Evolutionary conservation across 768 basidiomycete genomes (phyloP), one percentile per base, ranked within the genome.

Genomic region (Russula griseocarnosa): DNA sequence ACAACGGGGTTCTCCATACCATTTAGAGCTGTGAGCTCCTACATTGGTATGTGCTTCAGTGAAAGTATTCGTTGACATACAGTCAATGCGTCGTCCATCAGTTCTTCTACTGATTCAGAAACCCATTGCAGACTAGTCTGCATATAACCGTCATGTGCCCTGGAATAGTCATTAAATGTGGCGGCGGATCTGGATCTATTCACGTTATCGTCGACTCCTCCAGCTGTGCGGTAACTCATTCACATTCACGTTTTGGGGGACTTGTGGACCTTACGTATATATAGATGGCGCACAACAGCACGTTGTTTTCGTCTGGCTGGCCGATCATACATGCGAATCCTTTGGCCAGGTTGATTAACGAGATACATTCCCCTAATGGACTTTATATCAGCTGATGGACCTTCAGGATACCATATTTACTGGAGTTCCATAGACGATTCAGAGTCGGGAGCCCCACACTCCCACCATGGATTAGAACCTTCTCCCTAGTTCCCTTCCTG

Each of bases 231-330:
- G 11, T 14, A 38, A 13, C 6, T 42, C 18, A 18, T n/a, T 30
- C 51, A 52, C 28, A 20, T 52, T 52, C 30, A 52, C 51, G 51
- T 32, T 52, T 52, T 52, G 18, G 51, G 51, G 51, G 16, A 8
- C 28, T 32, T 30, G 32, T 20, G 1, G 32, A 30, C 51, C 10
- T 53, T 22, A 52, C 51, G 51, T 52, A 3, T 32, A 44, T 20
- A 44, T n/a, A 44, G 8, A n/a, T n/a, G n/a, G 20, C n/a, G 9
- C 42, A 20, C 47, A 22, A 30, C 3, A 34, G 30, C 18, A 28
- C 42, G 42, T 32, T 52, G 50, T 26, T 24, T 24, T 24, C 22
- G 47, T 5, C 47, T 11, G 47, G 47, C n/a, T 24, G 10, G 6
- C 7, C 52, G 32, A 53, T 36, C 34, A 34, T 34, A 34, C 9